Evolutionary conservation across 805 yeast genomes (phyloP), one percentile per base, ranked within the genome.

Genomic region (Teunomyces kruisii): DNA sequence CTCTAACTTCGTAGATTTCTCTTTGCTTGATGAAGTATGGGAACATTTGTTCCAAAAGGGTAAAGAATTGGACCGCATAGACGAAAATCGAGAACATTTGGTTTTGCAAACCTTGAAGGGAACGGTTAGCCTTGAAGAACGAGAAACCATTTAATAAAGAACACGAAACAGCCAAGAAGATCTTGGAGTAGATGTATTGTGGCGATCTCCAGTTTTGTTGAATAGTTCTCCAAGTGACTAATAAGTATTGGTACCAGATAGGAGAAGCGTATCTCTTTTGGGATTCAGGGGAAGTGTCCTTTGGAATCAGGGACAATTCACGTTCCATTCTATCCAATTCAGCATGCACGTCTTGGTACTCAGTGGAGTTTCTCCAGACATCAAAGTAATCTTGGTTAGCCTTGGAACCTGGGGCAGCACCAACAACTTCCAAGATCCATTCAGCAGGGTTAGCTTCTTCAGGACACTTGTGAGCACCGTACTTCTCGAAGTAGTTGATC

Each of bases 341-440:
- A 12, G 17, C 14, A 40, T 51, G 53, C 10, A 54, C 41, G 2
- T 17, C 53, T 30, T 36, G 38, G 46, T 48, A 48, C 37, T 51
- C 58, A 3, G 48, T 48, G 28, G 66, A 57, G 12, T 61, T 64
- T 6, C 50, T 51, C 94, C 94, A 86, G 9, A 78, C 70, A 9
- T 81, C 79, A 60, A 72, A 70, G 83, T 87, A 86, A 63, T 85
- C 86, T 63, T 81, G 86, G 40, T 72, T 72, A 16, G 88, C 86
- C 54, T 80, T 83, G 30, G 87, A 79, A 61, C 86, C 83, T 2
- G 92, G 89, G 59, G 88, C 91, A 28, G 92, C 91, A 48, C 92
- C 92, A 62, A 86, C 83, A 46, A 80, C 80, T 49, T 83, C 83
- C 54, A 85, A 67, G 65, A 84, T 81, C 69, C 84, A 85, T 63